phyloP scores from a whole-genome alignment of 345 rosid species.

The Jatropha curcas region DNA sequence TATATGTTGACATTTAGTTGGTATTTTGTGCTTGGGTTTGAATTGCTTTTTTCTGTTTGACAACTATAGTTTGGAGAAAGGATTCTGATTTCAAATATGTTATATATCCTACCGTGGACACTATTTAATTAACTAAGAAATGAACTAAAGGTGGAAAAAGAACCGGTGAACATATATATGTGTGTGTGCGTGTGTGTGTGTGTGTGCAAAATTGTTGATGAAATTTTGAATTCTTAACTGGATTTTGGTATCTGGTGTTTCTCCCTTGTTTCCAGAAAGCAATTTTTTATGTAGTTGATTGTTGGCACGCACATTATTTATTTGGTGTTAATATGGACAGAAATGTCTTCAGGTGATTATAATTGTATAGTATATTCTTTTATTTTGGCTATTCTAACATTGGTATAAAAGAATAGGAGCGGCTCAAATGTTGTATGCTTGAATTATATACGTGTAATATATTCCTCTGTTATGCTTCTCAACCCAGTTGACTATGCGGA shows the following conservation, averaged over 20 bases:
- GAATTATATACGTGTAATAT: not conserved
- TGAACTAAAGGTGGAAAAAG: not conserved
- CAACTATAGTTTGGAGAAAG: not conserved
- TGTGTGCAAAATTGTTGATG: no score
- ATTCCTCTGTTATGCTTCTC: not conserved
- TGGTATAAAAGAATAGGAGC: not conserved
- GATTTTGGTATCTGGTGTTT: not conserved
- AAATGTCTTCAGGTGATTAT: not conserved
- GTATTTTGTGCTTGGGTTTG: not conserved
- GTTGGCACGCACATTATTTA: not conserved
- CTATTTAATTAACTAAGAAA: not conserved
- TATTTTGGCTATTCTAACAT: not conserved
- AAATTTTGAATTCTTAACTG: not conserved
- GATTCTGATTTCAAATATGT: not conserved
- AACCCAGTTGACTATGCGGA: not conserved
- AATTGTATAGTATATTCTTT: not conserved
- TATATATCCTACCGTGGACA: not conserved
- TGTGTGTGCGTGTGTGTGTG: no score
- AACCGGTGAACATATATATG: no score
- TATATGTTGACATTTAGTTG: not conserved
- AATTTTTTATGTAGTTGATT: not conserved
- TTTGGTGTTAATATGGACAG: not conserved
- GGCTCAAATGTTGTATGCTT: not conserved
- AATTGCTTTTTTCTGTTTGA: not conserved
- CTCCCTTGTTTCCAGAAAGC: not conserved